Conservation (phyloP, 192 early-diverging fungal genomes). For the Coemansia sp. region DNA sequence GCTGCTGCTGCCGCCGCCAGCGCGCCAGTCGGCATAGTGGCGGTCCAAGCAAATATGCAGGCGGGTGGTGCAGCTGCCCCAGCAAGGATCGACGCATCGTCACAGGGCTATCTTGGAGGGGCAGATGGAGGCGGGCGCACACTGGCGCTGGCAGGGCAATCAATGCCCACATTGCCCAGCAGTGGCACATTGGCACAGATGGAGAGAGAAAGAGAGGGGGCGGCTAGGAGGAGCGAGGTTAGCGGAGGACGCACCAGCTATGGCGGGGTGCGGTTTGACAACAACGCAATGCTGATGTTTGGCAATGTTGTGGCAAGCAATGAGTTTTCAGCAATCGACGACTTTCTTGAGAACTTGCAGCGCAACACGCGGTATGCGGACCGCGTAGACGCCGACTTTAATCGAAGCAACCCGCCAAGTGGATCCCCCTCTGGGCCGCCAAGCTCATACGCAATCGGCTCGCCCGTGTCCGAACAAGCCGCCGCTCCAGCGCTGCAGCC, state of each 20-base stretch:
- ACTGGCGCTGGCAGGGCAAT: constrained; percentile 7
- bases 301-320: constrained; percentile 49
- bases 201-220: background rate
- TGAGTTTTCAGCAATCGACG: constrained; percentile 46
- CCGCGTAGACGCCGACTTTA: constrained; percentile 18
- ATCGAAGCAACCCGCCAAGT: constrained; percentile 32
- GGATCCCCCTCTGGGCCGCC: constrained; percentile 36
- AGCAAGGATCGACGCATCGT: background rate
- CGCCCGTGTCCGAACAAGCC: constrained; percentile 30
- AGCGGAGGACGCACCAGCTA: background rate
- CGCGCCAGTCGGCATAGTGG: background rate
- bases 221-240: background rate
- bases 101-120: constrained; percentile 9
- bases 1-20: background rate
- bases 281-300: constrained; percentile 38
- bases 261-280: constrained; percentile 21
- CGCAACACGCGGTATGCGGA: constrained; percentile 34
- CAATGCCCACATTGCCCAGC: constrained; percentile 16
- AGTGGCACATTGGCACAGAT: constrained; percentile 13
- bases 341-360: constrained; percentile 53
- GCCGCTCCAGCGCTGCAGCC: background rate
- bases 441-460: constrained; percentile 24
- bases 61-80: background rate
- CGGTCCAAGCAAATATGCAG: background rate
- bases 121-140: constrained; percentile 8